Conservation (phyloP, 495 filamentous ascomycete species). For the Penicillium cosmopolitanum region DNA sequence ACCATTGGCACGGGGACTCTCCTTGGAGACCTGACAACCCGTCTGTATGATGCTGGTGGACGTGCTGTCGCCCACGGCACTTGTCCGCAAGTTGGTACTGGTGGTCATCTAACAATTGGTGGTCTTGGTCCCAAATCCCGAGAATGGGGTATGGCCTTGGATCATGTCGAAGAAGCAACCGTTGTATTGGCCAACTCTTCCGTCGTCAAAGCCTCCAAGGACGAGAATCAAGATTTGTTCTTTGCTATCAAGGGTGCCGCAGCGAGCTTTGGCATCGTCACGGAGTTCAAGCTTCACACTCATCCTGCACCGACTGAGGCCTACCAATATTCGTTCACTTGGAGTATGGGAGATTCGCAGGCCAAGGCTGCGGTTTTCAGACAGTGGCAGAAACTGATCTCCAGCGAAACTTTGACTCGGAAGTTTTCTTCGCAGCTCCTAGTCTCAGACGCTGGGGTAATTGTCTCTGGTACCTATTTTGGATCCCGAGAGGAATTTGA, state of each 20-base stretch:
- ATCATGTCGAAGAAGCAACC: conserved; percentile 60
- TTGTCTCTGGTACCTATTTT: conserved; percentile 47
- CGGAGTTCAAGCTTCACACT: conserved; percentile 49
- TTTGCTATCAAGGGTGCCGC: conserved; percentile 57
- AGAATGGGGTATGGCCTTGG: conserved; percentile 67
- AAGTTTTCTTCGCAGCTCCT: conserved; percentile 50
- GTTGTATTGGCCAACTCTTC: conserved; percentile 66
- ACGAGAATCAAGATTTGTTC: conserved; percentile 50
- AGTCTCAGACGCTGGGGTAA: conserved; percentile 28
- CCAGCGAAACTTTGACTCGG: conserved; percentile 50
- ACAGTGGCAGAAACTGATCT: conserved; percentile 42
- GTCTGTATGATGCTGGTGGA: conserved; percentile 59
- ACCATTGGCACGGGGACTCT: conserved; percentile 66
- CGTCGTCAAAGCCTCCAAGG: conserved; percentile 40
- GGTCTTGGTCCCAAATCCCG: conserved; percentile 66
- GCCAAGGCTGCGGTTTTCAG: conserved; percentile 39
- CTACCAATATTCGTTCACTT: conserved; percentile 42
- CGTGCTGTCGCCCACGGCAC: conserved; percentile 71
- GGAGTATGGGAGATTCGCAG: conserved; percentile 37
- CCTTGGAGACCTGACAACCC: conserved; percentile 62
- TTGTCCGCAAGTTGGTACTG: conserved; percentile 66
- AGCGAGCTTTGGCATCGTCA: conserved; percentile 49
- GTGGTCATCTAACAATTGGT: conserved; percentile 74
- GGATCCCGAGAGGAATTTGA: conserved; percentile 45
- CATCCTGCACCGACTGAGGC: conserved; percentile 36